Evolutionary conservation across 2,329 filamentous ascomycete genomes (phyloP), one percentile per base, ranked within the genome.

Genomic region (Teratosphaeria destructans): DNA sequence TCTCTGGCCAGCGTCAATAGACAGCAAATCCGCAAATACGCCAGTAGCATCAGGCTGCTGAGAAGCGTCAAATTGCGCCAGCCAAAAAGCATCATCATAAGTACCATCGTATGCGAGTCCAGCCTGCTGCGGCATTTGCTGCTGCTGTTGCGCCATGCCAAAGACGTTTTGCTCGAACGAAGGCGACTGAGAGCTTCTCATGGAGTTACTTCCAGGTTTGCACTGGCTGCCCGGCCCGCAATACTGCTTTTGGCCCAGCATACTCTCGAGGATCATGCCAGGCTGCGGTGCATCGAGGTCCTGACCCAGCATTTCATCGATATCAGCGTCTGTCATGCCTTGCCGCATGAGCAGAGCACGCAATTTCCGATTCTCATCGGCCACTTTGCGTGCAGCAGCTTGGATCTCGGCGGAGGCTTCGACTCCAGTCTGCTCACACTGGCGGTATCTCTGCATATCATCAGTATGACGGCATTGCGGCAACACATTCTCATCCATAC

Each of bases 371-470:
- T 91, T 91, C 72, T 92, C 87, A 16, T 86, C 83, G 4, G 83
- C 80, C 2, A 90, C 88, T 58, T 76, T 81, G 59, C 85, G 78
- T 1, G 87, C 88, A 0, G 87, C 88, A 56, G 79, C 75, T 69
- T 91, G 88, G 11, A 91, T 84, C 68, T 90, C 86, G n/a, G 81
- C 77, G 0, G 85, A 86, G 3, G 86, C 87, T 67, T 87, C 81
- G 55, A 88, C 79, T 19, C 88, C 87, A 35, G 81, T 76, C 43
- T 82, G 77, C 71, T 90, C 85, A 69, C 82, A 89, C 57, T 76
- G 74, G 54, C 84, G 81, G 60, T 87, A 74, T 61, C 83, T 84
- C 58, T 49, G 19, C 43, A 23, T n/a, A 19, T 49, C 43, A 49
- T 49, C 43, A 49, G 5, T 49, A 49, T 7, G 8, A 19, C 19